Evolutionary conservation across 345 rosid genomes (phyloP).

Genomic region (Diplotaxis tenuifolia): DNA sequence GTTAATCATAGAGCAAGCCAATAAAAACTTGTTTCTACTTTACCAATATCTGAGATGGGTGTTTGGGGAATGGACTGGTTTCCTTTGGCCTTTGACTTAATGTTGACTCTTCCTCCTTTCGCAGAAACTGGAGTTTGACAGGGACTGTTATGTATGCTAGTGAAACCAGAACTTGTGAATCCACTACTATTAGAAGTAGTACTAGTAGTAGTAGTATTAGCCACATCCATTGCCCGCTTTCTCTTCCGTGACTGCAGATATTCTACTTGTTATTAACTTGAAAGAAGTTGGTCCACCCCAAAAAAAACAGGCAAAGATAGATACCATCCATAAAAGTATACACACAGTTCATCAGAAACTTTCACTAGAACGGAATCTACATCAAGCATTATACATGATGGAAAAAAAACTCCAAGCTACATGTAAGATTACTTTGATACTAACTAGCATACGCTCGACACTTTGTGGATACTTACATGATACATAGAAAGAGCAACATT

Average conservation of each 20-base stretch:
- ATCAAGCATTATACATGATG: neutral
- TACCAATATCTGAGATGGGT: constrained; percentile 69
- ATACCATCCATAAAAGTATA: neutral
- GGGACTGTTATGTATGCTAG: constrained; percentile 47
- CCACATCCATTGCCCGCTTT: constrained; percentile 45
- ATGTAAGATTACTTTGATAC: neutral
- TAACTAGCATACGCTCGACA: constrained; percentile 5
- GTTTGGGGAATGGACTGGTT: constrained; percentile 63
- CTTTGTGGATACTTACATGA: too few relatives aligned
- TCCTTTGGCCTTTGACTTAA: constrained; percentile 59
- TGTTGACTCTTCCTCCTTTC: constrained; percentile 62
- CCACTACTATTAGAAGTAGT: constrained; percentile 15
- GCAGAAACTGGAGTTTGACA: constrained; percentile 72
- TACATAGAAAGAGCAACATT: neutral
- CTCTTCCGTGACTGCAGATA: constrained; percentile 56
- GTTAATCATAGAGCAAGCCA: neutral
- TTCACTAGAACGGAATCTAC: neutral
- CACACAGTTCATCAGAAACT: constrained; percentile 1
- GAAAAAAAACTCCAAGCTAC: neutral
- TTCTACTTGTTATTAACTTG: constrained; percentile 19
- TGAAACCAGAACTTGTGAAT: constrained; percentile 54
- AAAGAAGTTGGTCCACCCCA: constrained; percentile 3
- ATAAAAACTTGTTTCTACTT: constrained; percentile 1
- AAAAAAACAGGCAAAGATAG: too few relatives aligned
- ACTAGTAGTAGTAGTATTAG: constrained; percentile 36